Conservation (phyloP, 2,329 filamentous ascomycete genomes). For the Calonectria pauciramosa region DNA sequence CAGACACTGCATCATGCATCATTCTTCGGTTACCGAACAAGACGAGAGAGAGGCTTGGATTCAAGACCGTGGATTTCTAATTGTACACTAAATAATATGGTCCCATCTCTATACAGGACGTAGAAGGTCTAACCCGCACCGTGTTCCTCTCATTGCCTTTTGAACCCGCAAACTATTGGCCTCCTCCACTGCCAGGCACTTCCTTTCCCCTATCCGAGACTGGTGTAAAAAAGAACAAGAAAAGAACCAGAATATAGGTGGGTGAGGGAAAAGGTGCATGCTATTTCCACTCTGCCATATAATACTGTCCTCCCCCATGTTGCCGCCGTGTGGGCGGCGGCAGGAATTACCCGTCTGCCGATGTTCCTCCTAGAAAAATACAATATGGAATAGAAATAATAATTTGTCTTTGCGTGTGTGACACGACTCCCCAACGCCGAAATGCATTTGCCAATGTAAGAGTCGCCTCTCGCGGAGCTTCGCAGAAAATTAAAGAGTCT, state of each 20-base stretch:
- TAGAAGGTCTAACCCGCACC: constrained; percentile 13
- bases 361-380: constrained; percentile 33
- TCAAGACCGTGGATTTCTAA: constrained; percentile 40
- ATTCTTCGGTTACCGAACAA: background rate
- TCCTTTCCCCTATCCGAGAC: constrained; percentile 8
- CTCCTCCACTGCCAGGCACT: constrained; percentile 12
- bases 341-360: constrained; percentile 18
- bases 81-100: constrained; percentile 47
- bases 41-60: constrained; percentile 11
- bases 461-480: constrained; percentile 37
- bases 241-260: constrained; percentile 31
- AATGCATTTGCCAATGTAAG: constrained; percentile 41
- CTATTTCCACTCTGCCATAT: constrained; percentile 29
- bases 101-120: constrained; percentile 33
- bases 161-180: constrained; percentile 5
- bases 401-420: constrained; percentile 42
- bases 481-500: constrained; percentile 53
- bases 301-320: background rate
- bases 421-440: constrained; percentile 46
- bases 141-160: background rate
- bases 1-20: background rate
- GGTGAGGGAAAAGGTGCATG: constrained; percentile 33
- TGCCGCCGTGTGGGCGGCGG: background rate
- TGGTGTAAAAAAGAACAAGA: constrained; percentile 31
- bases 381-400: constrained; percentile 34